Base-by-base conservation (phyloP, 2,329 filamentous ascomycete genomes). In the Pyrenophora seminiperda region DNA sequence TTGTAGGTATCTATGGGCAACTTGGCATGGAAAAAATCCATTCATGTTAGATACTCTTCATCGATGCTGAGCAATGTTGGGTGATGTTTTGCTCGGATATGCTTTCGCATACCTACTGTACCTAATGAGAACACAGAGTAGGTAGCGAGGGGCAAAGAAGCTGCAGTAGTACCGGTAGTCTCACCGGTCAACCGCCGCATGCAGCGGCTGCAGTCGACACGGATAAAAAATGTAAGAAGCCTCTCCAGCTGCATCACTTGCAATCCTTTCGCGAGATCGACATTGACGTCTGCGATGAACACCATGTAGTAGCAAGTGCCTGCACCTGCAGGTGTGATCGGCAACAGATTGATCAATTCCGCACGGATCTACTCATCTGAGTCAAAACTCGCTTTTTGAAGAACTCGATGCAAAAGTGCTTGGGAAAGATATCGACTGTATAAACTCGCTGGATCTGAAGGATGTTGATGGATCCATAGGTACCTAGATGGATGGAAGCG, bases 1-100 rank as follows among this genome's bases (percentile, higher is more conserved):
- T 36, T 31, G 41, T 15, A 51, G 37, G 29, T 41, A 51, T 2
- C 46, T 29, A 19, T 46, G 14, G 36, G 48, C 48, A 27, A 41
- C 22, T n/a, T 7, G 14, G 22, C 44, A 48, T 32, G 47, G 41
- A 19, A 7, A 1, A 18, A 7, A 15, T 36, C 7, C 31, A 17
- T 44, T 31, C 30, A 34, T 37, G 20, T 30, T 13, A 39, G 14
- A n/a, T 29, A 29, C 22, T 14, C 7, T 17, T 36, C 5, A 13
- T 29, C 19, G 22, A 37, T 27, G 37, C 7, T 36, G 19, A n/a
- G 31, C n/a, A 15, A 10, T 29, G 14, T 18, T 37, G 20, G 31
- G 19, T n/a, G 19, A 29, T 9, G 30, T 44, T 18, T 37, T 44
- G 31, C n/a, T n/a, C n/a, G n/a, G n/a, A n/a, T n/a, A n/a, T 36